A percentile compares a stretch with the other conserved stretches of the same genome.
These are phyloP conservation scores for Coemansia sp. DNA, from an alignment of 192 early-diverging fungal species.

Conservation along the genomic window DNA sequence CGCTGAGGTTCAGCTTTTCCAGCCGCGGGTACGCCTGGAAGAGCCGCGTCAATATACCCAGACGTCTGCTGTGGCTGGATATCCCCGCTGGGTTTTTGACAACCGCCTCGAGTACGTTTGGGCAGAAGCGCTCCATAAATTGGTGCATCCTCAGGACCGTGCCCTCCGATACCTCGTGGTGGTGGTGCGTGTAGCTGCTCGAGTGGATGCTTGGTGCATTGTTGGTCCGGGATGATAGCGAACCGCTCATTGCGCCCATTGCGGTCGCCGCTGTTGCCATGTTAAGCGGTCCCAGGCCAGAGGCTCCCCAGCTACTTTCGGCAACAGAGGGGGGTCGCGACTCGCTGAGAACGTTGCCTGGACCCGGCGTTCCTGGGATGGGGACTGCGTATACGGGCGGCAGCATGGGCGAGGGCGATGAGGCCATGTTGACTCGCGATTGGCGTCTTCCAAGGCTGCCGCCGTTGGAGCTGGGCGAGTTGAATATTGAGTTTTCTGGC, in stretches of 20 bases:
- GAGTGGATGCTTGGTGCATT: constrained; percentile 15
- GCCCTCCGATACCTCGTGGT: constrained; percentile 50
- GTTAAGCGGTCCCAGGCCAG: constrained; percentile 28
- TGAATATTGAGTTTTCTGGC: constrained; percentile 15
- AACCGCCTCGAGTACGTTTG: constrained; percentile 36
- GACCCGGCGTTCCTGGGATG: constrained; percentile 49
- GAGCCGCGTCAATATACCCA: constrained; percentile 34
- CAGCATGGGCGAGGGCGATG: constrained; percentile 40
- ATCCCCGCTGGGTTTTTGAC: constrained; percentile 46
- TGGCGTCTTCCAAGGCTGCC: constrained; percentile 18
- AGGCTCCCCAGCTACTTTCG: constrained; percentile 33
- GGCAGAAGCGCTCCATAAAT: constrained; percentile 53
- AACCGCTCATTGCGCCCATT: background rate
- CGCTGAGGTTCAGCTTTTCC: constrained; percentile 47
- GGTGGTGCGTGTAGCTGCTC: constrained; percentile 14
- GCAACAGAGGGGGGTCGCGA: constrained; percentile 22
- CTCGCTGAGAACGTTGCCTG: constrained; percentile 49
- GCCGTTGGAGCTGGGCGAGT: constrained; percentile 18
- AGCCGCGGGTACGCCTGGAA: constrained; percentile 49
- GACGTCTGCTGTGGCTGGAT: constrained; percentile 41
- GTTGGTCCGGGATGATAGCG: constrained; percentile 16
- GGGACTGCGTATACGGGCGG: constrained; percentile 44
- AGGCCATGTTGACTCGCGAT: constrained; percentile 21
- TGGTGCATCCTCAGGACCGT: constrained; percentile 50
- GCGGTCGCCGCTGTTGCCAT: constrained; percentile 7